Evolutionary conservation across 2,329 filamentous ascomycete species (phyloP).

Genomic region (Cercospora sp.): DNA sequence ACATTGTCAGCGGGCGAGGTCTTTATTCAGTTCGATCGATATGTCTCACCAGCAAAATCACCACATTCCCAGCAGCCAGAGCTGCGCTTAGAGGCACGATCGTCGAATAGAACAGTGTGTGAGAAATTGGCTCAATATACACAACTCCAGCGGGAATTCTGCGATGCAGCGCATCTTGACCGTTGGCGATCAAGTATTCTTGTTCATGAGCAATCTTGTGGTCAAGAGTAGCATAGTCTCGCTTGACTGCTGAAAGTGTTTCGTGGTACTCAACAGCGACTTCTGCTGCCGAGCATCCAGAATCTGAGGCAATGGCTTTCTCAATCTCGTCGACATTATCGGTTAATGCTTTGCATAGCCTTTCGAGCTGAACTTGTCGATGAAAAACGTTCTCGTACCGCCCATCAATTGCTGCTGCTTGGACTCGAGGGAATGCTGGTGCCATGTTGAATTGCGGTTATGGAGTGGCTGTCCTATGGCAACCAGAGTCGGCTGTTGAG

Average conservation of each 20-base stretch:
- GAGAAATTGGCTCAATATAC: constrained; percentile 50
- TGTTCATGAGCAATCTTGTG: constrained; percentile 41
- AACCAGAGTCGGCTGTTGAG: not conserved
- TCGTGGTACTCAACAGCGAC: constrained; percentile 47
- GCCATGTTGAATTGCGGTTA: constrained; percentile 30
- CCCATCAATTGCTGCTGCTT: constrained; percentile 48
- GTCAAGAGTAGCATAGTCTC: constrained; percentile 45
- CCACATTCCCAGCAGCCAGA: constrained; percentile 54
- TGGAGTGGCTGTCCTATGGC: too few species aligned
- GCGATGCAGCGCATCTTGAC: constrained; percentile 41
- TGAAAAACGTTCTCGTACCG: constrained; percentile 50
- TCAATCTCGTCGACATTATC: constrained; percentile 41
- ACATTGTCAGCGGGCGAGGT: constrained; percentile 1
- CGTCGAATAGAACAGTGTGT: constrained; percentile 53
- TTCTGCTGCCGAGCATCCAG: constrained; percentile 40
- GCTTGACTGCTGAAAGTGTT: constrained; percentile 42
- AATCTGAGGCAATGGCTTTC: constrained; percentile 46
- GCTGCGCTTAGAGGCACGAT: constrained; percentile 49
- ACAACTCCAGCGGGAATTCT: constrained; percentile 45
- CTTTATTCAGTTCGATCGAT: not conserved
- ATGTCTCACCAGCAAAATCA: constrained; percentile 49
- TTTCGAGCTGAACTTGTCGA: constrained; percentile 49
- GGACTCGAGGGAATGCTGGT: constrained; percentile 37
- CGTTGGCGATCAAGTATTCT: constrained; percentile 47
- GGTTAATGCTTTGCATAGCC: constrained; percentile 44